phyloP scores from a whole-genome alignment of 2,329 filamentous ascomycete genomes.

The Dothiorella sarmentorum region DNA sequence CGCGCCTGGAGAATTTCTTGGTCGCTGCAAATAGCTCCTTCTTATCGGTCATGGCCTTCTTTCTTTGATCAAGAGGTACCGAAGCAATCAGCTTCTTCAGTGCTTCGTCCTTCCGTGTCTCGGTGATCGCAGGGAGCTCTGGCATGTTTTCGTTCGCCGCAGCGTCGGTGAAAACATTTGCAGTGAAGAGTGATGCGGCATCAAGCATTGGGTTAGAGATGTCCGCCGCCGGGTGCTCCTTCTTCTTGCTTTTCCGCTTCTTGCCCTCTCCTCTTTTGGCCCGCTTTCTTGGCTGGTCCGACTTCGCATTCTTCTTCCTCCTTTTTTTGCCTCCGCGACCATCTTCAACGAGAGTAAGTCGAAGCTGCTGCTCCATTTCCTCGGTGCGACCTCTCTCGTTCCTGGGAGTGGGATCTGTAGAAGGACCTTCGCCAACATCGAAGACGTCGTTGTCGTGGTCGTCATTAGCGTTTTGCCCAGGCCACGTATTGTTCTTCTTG shows the following conservation, averaged over 20 bases:
- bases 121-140: conserved; percentile 28
- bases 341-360: background rate
- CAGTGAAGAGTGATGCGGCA: conserved; percentile 30
- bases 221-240: background rate
- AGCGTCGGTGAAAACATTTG: conserved; percentile 35
- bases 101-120: conserved; percentile 30
- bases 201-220: background rate
- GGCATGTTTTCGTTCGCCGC: conserved; percentile 23
- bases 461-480: background rate
- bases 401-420: background rate
- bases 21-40: conserved; percentile 37
- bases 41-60: conserved; percentile 35
- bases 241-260: conserved; percentile 9
- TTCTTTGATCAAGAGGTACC: conserved; percentile 36
- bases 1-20: conserved; percentile 41
- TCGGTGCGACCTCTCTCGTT: background rate
- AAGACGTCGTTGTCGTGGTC: background rate
- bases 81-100: conserved; percentile 41
- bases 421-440: background rate
- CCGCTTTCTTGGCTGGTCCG: background rate
- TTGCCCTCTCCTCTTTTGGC: background rate
- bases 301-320: background rate
- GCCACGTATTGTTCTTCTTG: background rate
- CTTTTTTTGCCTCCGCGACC: background rate
- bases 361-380: background rate